Conservation (phyloP, 441 rosid genomes). For the Gossypium aridum region DNA sequence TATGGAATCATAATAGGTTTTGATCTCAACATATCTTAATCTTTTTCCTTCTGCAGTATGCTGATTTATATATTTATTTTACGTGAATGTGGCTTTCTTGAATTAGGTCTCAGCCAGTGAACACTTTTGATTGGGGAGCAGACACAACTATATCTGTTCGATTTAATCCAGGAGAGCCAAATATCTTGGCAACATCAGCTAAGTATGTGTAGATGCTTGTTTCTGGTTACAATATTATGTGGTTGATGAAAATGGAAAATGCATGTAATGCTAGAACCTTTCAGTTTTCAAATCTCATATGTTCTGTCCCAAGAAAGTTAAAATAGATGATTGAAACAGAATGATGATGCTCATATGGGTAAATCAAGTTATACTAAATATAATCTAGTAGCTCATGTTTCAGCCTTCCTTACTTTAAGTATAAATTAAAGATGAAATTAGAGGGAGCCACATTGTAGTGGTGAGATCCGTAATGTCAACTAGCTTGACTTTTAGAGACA, state of each 20-base stretch:
- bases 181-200: slow-evolving; percentile 72
- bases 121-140: slow-evolving; percentile 79
- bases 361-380: background rate
- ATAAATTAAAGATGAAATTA: background rate
- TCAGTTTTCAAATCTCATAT: background rate
- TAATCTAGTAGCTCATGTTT: background rate
- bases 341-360: background rate
- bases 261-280: background rate
- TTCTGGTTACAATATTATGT: background rate
- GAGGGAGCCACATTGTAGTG: background rate
- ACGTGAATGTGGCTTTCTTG: slow-evolving; percentile 8
- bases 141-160: slow-evolving; percentile 77
- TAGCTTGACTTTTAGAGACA: background rate
- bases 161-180: slow-evolving; percentile 92
- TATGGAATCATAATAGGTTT: slow-evolving; percentile 96
- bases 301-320: background rate
- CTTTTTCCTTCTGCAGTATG: background rate
- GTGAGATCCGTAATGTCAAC: background rate
- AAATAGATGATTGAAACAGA: background rate
- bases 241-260: background rate
- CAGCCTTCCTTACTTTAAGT: background rate
- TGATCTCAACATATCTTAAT: slow-evolving; percentile 4
- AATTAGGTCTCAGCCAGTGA: slow-evolving; percentile 81
- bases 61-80: slow-evolving; percentile 6
- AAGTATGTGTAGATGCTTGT: slow-evolving; percentile 35